These are phyloP conservation scores for Aspergillus fischeri DNA, from an alignment of 2,329 filamentous ascomycete species.

Conservation along the genomic window DNA sequence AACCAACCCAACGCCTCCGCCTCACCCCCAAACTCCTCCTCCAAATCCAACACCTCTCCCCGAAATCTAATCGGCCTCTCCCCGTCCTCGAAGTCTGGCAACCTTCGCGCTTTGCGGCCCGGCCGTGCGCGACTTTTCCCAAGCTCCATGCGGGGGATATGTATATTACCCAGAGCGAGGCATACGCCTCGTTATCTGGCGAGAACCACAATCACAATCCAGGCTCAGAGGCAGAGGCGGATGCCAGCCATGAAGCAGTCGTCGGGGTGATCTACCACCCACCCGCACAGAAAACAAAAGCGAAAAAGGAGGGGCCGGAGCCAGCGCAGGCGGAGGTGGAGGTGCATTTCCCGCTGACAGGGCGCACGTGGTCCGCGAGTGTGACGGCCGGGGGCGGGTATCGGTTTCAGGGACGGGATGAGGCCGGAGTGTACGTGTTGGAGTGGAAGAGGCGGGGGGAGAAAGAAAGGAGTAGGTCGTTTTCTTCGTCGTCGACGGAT, in stretches of 20 bases:
- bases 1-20: constrained; percentile 19
- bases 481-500: neutral
- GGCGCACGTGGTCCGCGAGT: neutral
- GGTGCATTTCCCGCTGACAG: neutral
- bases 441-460: constrained; percentile 10
- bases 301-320: neutral
- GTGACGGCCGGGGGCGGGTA: neutral
- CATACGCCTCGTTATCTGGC: constrained; percentile 11
- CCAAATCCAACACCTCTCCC: constrained; percentile 30
- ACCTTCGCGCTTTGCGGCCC: constrained; percentile 20
- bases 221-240: neutral
- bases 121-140: constrained; percentile 15
- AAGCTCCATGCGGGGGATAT: constrained; percentile 25
- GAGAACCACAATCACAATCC: neutral
- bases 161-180: constrained; percentile 27
- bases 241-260: neutral
- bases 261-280: neutral
- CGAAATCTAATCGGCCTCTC: constrained; percentile 16
- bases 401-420: constrained; percentile 1
- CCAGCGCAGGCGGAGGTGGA: neutral
- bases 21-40: constrained; percentile 26
- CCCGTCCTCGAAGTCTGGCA: constrained; percentile 31
- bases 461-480: neutral
- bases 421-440: neutral
- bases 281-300: no score